These are phyloP conservation scores for Colletotrichum noveboracense DNA, from an alignment of 2,329 filamentous ascomycete species.

Conservation along the genomic window DNA sequence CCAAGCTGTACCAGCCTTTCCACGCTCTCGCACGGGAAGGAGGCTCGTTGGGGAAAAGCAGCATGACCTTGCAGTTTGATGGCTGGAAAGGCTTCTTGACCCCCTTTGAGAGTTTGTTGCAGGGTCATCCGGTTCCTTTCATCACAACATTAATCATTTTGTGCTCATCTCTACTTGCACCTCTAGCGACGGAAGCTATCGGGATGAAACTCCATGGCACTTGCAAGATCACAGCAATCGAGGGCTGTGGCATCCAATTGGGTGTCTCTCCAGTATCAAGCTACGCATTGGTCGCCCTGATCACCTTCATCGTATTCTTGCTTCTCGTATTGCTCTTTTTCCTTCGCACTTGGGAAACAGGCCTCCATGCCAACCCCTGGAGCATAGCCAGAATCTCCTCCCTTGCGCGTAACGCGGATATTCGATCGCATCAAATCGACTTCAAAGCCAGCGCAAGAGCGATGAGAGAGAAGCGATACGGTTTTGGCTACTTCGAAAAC, in stretches of 20 bases:
- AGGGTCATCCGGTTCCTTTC: conserved; percentile 40
- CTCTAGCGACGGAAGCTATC: conserved; percentile 45
- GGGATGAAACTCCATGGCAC: conserved; percentile 40
- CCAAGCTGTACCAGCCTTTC: conserved; percentile 49
- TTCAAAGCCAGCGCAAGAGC: conserved; percentile 25
- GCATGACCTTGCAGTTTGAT: conserved; percentile 45
- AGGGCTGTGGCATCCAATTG: conserved; percentile 37
- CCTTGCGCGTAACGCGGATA: conserved; percentile 33
- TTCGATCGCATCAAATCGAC: conserved; percentile 27
- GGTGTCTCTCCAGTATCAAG: conserved; percentile 37
- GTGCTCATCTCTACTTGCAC: conserved; percentile 39
- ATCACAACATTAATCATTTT: conserved; percentile 40
- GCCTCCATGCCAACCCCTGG: conserved; percentile 45
- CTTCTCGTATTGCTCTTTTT: conserved; percentile 33
- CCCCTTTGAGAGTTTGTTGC: conserved; percentile 36
- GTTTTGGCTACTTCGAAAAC: conserved; percentile 32
- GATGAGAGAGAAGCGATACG: conserved; percentile 29
- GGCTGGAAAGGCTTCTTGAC: conserved; percentile 39
- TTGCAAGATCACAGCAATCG: conserved; percentile 32
- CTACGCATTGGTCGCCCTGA: conserved; percentile 34
- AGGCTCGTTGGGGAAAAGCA: conserved; percentile 44
- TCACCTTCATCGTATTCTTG: conserved; percentile 31
- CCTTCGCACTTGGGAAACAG: conserved; percentile 40
- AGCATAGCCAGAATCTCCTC: conserved; percentile 40
- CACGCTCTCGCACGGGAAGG: conserved; percentile 40